phyloP scores from a whole-genome alignment of 148 eudicot genomes.

The Amaranthus hypochondriacus region DNA sequence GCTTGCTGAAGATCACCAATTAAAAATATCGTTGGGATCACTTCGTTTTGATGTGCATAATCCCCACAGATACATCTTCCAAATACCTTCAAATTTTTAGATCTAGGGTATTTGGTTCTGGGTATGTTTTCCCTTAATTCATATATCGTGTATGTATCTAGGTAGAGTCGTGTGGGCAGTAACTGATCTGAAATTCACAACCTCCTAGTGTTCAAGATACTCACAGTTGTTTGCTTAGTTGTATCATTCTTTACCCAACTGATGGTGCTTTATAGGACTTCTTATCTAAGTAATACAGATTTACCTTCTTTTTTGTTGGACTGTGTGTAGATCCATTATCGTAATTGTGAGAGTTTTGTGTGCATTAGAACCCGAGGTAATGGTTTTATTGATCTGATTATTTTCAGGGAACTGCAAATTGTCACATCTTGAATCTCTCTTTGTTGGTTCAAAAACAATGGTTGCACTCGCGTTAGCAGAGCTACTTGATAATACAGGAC shows the following conservation, averaged over 20 bases:
- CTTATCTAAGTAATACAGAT: not conserved
- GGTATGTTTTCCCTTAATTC: no score
- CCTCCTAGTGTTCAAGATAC: not conserved
- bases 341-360: slow-evolving; percentile 3
- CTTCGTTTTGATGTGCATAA: no score
- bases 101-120: no score
- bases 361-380: not conserved
- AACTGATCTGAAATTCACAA: not conserved
- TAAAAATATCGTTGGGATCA: no score
- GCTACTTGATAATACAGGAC: slow-evolving; percentile 56
- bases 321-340: slow-evolving; percentile 9
- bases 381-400: slow-evolving; percentile 8
- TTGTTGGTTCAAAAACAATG: slow-evolving; percentile 79
- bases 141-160: no score
- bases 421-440: slow-evolving; percentile 53
- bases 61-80: no score
- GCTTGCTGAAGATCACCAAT: no score
- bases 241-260: not conserved
- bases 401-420: slow-evolving; percentile 65
- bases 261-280: not conserved
- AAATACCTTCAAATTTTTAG: no score
- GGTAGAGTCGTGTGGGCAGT: no score
- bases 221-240: not conserved
- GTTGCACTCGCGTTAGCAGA: slow-evolving; percentile 80
- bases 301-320: not conserved